Evolutionary conservation across 2,329 filamentous ascomycete species (phyloP).

Genomic region (Lasiodiplodia hormozganensis): DNA sequence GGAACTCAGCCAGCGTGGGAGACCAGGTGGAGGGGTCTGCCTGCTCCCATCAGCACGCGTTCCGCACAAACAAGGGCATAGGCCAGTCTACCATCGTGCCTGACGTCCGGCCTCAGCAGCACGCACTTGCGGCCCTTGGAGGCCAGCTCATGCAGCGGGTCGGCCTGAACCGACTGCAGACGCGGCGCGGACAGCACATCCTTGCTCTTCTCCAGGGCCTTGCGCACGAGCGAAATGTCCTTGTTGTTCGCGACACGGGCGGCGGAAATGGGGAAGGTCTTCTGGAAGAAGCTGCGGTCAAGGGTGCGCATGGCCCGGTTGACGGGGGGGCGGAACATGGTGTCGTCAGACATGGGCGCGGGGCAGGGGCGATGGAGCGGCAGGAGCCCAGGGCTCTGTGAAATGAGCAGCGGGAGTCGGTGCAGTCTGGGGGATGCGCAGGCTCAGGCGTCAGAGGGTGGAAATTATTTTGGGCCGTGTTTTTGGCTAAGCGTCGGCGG

Average conservation of each 20-base stretch:
- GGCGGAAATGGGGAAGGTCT: slow-evolving; percentile 76
- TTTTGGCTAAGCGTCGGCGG: slow-evolving; percentile 19
- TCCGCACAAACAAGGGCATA: neutral
- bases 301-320: slow-evolving; percentile 80
- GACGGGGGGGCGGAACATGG: slow-evolving; percentile 78
- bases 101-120: slow-evolving; percentile 52
- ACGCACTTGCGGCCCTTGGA: slow-evolving; percentile 53
- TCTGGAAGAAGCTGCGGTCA: slow-evolving; percentile 83
- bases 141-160: slow-evolving; percentile 49
- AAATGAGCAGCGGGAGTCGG: slow-evolving; percentile 14
- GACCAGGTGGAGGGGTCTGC: slow-evolving; percentile 80
- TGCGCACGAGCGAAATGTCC: slow-evolving; percentile 75
- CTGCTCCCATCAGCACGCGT: slow-evolving; percentile 42
- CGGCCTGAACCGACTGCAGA: slow-evolving; percentile 54
- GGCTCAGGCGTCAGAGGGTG: slow-evolving; percentile 6
- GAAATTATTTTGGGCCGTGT: slow-evolving; percentile 20
- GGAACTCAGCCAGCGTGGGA: slow-evolving; percentile 69
- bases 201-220: slow-evolving; percentile 67
- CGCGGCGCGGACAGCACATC: slow-evolving; percentile 72
- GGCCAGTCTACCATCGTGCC: slow-evolving; percentile 42
- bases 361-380: slow-evolving; percentile 10
- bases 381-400: slow-evolving; percentile 3
- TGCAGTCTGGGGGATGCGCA: slow-evolving; percentile 22
- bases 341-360: slow-evolving; percentile 39
- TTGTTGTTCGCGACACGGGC: slow-evolving; percentile 78